Evolutionary conservation across 768 basidiomycete species (phyloP).

Genomic region (Pleurotus eryngii): DNA sequence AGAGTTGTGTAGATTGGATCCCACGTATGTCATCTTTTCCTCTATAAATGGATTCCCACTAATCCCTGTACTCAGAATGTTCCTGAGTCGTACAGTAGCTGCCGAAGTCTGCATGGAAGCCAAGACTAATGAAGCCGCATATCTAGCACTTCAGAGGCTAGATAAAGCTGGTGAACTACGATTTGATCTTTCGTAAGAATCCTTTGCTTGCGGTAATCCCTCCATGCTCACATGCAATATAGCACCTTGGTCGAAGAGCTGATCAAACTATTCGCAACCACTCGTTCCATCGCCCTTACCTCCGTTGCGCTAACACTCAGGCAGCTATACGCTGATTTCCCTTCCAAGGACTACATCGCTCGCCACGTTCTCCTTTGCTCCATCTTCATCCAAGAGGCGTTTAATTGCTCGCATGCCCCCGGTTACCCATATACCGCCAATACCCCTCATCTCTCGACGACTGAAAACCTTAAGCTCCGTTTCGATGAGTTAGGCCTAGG

Average conservation of each 20-base stretch:
- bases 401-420: conserved; percentile 16
- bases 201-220: not conserved
- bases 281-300: conserved; percentile 57
- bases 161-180: conserved; percentile 61
- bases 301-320: conserved; percentile 52
- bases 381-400: conserved; percentile 41
- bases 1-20: conserved; percentile 67
- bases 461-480: conserved; percentile 38
- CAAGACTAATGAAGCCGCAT: conserved; percentile 65
- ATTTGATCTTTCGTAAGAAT: conserved; percentile 63
- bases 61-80: conserved; percentile 53
- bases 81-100: conserved; percentile 78
- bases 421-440: conserved; percentile 8
- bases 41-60: not conserved
- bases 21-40: conserved; percentile 42
- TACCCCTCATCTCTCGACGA: conserved; percentile 20
- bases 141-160: conserved; percentile 63
- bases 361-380: conserved; percentile 74
- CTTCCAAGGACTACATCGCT: conserved; percentile 53
- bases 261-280: conserved; percentile 69
- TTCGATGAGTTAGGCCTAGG: conserved; percentile 53
- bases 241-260: conserved; percentile 60
- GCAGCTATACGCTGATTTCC: conserved; percentile 65
- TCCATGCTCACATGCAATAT: conserved; percentile 12
- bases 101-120: conserved; percentile 83